Evolutionary conservation across 192 early-diverging fungal species (phyloP), one percentile per base, ranked within the genome.

Genomic region (Entophlyctis luteolus): DNA sequence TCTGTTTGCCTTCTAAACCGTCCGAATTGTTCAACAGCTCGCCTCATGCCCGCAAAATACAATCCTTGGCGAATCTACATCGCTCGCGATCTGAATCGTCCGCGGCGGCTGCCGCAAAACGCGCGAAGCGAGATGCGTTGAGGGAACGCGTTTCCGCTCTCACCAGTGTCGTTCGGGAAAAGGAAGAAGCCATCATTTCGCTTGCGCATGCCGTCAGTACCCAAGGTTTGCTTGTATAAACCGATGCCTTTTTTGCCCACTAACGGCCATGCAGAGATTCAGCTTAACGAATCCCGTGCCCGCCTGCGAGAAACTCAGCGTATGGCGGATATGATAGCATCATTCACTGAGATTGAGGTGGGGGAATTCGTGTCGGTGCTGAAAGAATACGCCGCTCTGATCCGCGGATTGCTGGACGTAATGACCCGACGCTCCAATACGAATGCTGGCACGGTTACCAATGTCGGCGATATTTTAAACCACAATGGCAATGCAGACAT

Each of bases 341-440:
- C 48, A 0, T 39, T 54, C 34, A 36, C 52, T 25, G 31, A 36
- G 4, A n/a, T 42, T 12, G 49, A 66, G 2, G 63, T 48, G 1
- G 14, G 14, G 18, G 63, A 52, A 14, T 55, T 66, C 25, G 42
- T 66, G 16, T 10, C 31, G 6, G 37, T 66, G 36, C 28, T 66
- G n/a, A 52, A 66, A 36, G 39, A 66, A 35, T 66, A 66, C 48
- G 16, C 63, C 10, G 5, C n/a, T 28, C 36, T 66, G 16, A 14
- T 66, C 6, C 23, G 22, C 14, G 39, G 63, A 25, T 22, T 66
- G 37, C 28, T 66, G 4, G 50, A 66, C 14, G 49, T 66, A 16
- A 66, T 50, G 37, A 5, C 55, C n/a, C n/a, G n/a, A 53, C n/a
- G n/a, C n/a, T n/a, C n/a, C n/a, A n/a, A n/a, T n/a, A n/a, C n/a